phyloP scores from a whole-genome alignment of 179 eudicot genomes.

The Drosera spatulata region DNA sequence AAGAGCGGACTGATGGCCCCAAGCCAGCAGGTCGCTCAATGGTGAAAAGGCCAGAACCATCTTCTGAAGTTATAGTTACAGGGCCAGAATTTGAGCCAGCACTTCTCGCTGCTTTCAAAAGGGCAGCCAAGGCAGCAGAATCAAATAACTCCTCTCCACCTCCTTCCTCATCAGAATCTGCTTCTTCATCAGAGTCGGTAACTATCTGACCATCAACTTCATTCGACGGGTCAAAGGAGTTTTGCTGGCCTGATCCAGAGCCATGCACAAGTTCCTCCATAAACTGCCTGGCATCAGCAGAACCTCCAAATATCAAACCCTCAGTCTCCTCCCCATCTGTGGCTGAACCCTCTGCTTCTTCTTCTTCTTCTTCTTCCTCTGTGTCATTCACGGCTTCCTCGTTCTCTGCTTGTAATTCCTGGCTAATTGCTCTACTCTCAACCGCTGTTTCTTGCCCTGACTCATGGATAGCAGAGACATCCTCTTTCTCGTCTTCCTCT shows the following conservation, averaged over 20 bases:
- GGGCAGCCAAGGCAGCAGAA: constrained; percentile 68
- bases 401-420: constrained; percentile 11
- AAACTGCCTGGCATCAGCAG: constrained; percentile 47
- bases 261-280: constrained; percentile 58
- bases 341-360: constrained; percentile 15
- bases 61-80: constrained; percentile 70
- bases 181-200: constrained; percentile 82
- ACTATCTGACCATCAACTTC: constrained; percentile 69
- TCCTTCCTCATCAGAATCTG: constrained; percentile 34
- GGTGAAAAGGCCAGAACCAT: constrained; percentile 82
- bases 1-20: constrained; percentile 60
- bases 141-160: constrained; percentile 37
- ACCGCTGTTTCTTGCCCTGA: constrained; percentile 5
- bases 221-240: constrained; percentile 26
- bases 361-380: constrained; percentile 10
- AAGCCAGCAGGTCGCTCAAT: constrained; percentile 97
- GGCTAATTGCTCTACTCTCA: constrained; percentile 6
- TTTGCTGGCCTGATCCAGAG: constrained; percentile 23
- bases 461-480: constrained; percentile 8
- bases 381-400: constrained; percentile 2
- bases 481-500: constrained; percentile 16
- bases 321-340: constrained; percentile 53
- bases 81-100: constrained; percentile 53
- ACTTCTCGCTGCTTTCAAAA: constrained; percentile 76
- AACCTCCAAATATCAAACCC: constrained; percentile 42